phyloP scores from a whole-genome alignment of 2,329 filamentous ascomycete species.

The Volutella citrinella region DNA sequence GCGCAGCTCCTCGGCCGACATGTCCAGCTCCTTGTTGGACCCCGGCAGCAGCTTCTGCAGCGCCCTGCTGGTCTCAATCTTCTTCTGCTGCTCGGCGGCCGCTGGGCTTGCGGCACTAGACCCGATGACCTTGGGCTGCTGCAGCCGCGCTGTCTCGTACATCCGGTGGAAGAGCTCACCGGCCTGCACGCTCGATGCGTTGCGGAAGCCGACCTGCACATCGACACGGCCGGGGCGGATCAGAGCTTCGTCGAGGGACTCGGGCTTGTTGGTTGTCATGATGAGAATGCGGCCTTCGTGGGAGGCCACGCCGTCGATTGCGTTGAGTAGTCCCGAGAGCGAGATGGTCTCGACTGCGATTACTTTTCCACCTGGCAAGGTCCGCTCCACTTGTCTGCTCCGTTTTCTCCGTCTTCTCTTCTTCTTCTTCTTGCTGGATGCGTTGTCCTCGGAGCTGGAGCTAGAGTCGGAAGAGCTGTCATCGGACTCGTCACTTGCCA shows the following conservation, averaged over 20 bases:
- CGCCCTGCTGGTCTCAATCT: conserved; percentile 2
- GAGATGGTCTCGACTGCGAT: conserved; percentile 53
- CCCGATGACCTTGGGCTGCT: conserved; percentile 9
- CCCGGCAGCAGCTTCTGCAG: conserved; percentile 9
- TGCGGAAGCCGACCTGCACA: conserved; percentile 62
- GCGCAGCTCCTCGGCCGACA: conserved; percentile 38
- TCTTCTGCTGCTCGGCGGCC: conserved; percentile 7
- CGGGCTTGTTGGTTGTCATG: conserved; percentile 78
- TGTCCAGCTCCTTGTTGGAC: conserved; percentile 28
- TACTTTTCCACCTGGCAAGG: conserved; percentile 16
- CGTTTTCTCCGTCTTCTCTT: conserved; percentile 16
- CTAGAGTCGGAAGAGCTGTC: conserved; percentile 13
- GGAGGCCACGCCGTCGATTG: conserved; percentile 77
- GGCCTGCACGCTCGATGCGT: conserved; percentile 55
- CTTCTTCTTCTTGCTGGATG: conserved; percentile 13
- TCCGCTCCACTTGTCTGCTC: conserved; percentile 22
- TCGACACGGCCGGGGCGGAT: conserved; percentile 73
- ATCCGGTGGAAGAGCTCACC: conserved; percentile 59
- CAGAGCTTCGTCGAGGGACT: conserved; percentile 70
- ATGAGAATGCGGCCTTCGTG: conserved; percentile 77
- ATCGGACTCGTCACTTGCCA: conserved; percentile 17
- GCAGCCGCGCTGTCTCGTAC: conserved; percentile 45
- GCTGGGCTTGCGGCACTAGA: background rate
- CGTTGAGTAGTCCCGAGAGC: conserved; percentile 76
- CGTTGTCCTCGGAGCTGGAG: conserved; percentile 21